Evolutionary conservation across 306 rosid species (phyloP).

Genomic region (Cicer judaicum): DNA sequence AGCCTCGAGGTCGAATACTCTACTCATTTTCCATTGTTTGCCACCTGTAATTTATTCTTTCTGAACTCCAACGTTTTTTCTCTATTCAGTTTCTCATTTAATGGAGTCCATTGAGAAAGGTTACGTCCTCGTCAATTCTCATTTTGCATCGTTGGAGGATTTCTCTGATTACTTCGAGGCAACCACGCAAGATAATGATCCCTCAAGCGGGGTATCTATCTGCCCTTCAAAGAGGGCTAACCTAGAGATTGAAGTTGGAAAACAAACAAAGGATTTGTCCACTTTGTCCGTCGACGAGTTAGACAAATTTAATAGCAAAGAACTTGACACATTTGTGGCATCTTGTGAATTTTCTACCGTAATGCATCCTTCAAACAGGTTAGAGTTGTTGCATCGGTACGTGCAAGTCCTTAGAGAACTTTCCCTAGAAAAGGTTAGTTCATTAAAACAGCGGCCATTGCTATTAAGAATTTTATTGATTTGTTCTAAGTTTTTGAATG

Average conservation of each 20-base stretch:
- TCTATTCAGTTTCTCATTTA: constrained; percentile 68
- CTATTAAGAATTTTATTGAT: not conserved
- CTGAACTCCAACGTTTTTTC: constrained; percentile 24
- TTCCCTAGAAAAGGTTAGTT: constrained; percentile 71
- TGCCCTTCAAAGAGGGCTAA: constrained; percentile 49
- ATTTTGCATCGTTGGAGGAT: constrained; percentile 61
- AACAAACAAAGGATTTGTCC: constrained; percentile 48
- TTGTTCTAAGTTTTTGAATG: not conserved
- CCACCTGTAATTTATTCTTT: not conserved
- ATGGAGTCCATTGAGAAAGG: constrained; percentile 84
- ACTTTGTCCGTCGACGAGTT: constrained; percentile 43
- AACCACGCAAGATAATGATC: constrained; percentile 53
- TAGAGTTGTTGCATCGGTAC: constrained; percentile 67
- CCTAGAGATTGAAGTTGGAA: constrained; percentile 44
- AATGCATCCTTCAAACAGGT: constrained; percentile 67
- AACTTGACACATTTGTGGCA: constrained; percentile 42
- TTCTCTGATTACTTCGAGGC: constrained; percentile 69
- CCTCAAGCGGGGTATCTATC: constrained; percentile 50
- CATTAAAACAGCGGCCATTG: constrained; percentile 13
- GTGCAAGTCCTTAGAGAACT: constrained; percentile 70
- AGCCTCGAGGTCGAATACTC: constrained; percentile 60
- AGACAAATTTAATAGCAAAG: constrained; percentile 44
- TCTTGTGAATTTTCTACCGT: constrained; percentile 49
- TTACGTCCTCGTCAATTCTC: constrained; percentile 75
- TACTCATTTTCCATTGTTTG: constrained; percentile 39